phyloP scores from a whole-genome alignment of 805 yeast species.

The Naumovozyma dairenensis region DNA sequence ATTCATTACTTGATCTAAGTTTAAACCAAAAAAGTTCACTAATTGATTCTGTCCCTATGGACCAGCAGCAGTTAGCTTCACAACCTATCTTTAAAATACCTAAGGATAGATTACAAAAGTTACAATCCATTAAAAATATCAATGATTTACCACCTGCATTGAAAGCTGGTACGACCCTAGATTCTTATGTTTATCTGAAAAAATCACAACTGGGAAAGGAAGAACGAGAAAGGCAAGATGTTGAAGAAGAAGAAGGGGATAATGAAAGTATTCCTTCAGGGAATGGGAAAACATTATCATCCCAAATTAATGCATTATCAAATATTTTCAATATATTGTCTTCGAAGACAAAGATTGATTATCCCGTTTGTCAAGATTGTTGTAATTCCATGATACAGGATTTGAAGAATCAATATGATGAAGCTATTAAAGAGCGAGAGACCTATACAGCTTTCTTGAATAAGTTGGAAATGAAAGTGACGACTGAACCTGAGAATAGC shows the following conservation, averaged over 20 bases:
- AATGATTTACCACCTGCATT: slow-evolving; percentile 16
- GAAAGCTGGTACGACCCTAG: slow-evolving; percentile 10
- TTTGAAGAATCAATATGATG: slow-evolving; percentile 61
- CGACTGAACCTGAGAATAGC: slow-evolving; percentile 35
- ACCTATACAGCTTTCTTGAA: slow-evolving; percentile 63
- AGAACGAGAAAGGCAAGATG: slow-evolving; percentile 12
- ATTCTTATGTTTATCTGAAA: slow-evolving; percentile 22
- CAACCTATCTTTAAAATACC: slow-evolving; percentile 13
- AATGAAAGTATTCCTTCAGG: slow-evolving; percentile 3
- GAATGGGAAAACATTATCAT: slow-evolving; percentile 33
- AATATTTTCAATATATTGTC: slow-evolving; percentile 66
- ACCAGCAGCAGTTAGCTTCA: slow-evolving; percentile 2
- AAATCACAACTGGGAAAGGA: slow-evolving; percentile 6
- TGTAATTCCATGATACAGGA: slow-evolving; percentile 55
- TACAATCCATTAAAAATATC: slow-evolving; percentile 13
- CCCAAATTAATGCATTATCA: slow-evolving; percentile 43
- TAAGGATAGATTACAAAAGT: slow-evolving; percentile 14
- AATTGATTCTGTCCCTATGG: slow-evolving; percentile 12
- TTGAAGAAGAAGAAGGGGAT: slow-evolving; percentile 14
- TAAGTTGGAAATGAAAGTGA: slow-evolving; percentile 51
- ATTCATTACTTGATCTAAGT: slow-evolving; percentile 35
- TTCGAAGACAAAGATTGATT: slow-evolving; percentile 63
- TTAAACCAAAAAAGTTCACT: slow-evolving; percentile 37
- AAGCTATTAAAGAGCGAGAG: slow-evolving; percentile 67
- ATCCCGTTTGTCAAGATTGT: slow-evolving; percentile 85